Evolutionary conservation across 192 early-diverging fungal species (phyloP).

Genomic region (Cetraspora pellucida): DNA sequence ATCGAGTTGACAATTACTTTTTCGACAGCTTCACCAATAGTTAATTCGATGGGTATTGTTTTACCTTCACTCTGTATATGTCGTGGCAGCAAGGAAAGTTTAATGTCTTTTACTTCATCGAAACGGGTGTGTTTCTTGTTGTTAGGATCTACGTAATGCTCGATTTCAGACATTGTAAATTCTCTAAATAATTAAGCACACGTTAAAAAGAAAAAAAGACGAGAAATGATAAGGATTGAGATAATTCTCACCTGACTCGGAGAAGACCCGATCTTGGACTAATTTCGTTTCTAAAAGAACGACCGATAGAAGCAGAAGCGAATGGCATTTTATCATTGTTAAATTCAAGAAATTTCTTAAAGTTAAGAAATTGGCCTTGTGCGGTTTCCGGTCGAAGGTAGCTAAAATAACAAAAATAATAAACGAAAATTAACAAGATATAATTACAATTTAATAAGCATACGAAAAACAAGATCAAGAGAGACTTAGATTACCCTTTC

Average conservation of each 20-base stretch:
- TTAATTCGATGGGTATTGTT: conserved; percentile 67
- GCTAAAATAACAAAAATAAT: conserved; percentile 39
- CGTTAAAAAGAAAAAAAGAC: background rate
- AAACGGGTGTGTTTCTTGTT: conserved; percentile 95
- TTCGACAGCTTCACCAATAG: conserved; percentile 91
- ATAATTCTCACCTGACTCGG: conserved; percentile 77
- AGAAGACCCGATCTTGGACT: conserved; percentile 92
- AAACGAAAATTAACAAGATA: background rate
- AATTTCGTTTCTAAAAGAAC: conserved; percentile 99
- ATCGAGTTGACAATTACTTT: conserved; percentile 47
- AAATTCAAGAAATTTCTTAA: conserved; percentile 93
- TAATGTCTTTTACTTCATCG: conserved; percentile 77
- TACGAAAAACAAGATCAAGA: background rate
- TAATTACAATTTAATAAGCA: background rate
- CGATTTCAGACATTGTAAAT: conserved; percentile 99
- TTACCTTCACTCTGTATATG: conserved; percentile 76
- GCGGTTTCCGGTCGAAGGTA: conserved; percentile 99
- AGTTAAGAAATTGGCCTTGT: conserved; percentile 99
- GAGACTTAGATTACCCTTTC: conserved; percentile 62
- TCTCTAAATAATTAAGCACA: conserved; percentile 59
- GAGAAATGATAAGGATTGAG: background rate
- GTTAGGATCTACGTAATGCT: conserved; percentile 96
- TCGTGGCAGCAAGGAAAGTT: conserved; percentile 77
- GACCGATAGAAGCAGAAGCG: conserved; percentile 96
- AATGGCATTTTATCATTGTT: conserved; percentile 99